Evolutionary conservation across 805 yeast species (phyloP).

Genomic region (Saccharomycopsis guyanensis): DNA sequence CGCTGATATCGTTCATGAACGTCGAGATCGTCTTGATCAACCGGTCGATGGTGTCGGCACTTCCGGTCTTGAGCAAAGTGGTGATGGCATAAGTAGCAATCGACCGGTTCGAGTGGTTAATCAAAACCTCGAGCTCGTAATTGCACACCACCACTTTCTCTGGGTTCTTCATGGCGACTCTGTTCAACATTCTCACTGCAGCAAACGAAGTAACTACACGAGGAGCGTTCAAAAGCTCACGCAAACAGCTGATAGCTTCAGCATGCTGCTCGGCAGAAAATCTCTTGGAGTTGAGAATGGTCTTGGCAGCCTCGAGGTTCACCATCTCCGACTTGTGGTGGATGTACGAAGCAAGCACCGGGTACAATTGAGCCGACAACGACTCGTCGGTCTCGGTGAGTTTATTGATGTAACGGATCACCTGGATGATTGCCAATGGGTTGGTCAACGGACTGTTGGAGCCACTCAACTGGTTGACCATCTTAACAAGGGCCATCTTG

Average conservation of each 20-base stretch:
- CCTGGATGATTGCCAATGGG: slow-evolving; percentile 77
- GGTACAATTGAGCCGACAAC: slow-evolving; percentile 44
- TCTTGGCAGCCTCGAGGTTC: slow-evolving; percentile 84
- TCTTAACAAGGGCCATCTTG: slow-evolving; percentile 85
- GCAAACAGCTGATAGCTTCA: slow-evolving; percentile 65
- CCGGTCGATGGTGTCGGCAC: slow-evolving; percentile 81
- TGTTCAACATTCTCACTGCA: slow-evolving; percentile 84
- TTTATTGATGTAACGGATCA: slow-evolving; percentile 74
- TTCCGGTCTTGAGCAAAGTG: slow-evolving; percentile 90
- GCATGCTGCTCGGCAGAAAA: slow-evolving; percentile 59
- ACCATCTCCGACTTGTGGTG: slow-evolving; percentile 83
- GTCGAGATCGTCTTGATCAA: slow-evolving; percentile 79
- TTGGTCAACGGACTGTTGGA: slow-evolving; percentile 57
- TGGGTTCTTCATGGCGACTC: slow-evolving; percentile 75
- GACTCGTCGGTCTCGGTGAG: slow-evolving; percentile 66
- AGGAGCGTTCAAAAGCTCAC: slow-evolving; percentile 75
- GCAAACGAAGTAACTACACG: slow-evolving; percentile 86
- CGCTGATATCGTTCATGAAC: slow-evolving; percentile 88
- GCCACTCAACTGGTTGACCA: slow-evolving; percentile 68
- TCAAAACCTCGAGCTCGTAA: slow-evolving; percentile 75
- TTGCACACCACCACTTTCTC: slow-evolving; percentile 74
- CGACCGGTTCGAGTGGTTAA: slow-evolving; percentile 83
- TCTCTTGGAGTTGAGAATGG: slow-evolving; percentile 48
- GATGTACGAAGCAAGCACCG: slow-evolving; percentile 61
- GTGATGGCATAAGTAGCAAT: slow-evolving; percentile 96